phyloP scores from a whole-genome alignment of 192 early-diverging fungal genomes.

The Backusella tarrabulga region DNA sequence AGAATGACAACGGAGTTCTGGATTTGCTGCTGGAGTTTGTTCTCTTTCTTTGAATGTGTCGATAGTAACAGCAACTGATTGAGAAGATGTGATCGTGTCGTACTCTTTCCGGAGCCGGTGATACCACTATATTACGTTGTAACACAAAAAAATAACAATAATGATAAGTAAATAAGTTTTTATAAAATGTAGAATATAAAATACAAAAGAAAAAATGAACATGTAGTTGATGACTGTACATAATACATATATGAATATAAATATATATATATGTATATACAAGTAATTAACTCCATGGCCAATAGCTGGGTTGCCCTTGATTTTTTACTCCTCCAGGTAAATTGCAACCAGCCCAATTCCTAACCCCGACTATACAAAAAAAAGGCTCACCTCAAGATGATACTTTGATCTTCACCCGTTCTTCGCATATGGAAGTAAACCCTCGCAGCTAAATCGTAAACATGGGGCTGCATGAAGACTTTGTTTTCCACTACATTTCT shows the following conservation, averaged over 20 bases:
- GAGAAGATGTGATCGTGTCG: slow-evolving; percentile 62
- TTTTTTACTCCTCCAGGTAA: neutral
- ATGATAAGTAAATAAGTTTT: neutral
- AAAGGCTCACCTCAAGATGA: slow-evolving; percentile 59
- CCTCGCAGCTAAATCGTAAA: slow-evolving; percentile 67
- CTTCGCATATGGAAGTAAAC: slow-evolving; percentile 74
- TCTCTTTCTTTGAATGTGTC: slow-evolving; percentile 73
- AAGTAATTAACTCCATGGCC: neutral
- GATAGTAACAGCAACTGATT: slow-evolving; percentile 77
- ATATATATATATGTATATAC: neutral
- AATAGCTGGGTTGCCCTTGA: slow-evolving; percentile 6
- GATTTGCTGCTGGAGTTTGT: slow-evolving; percentile 68
- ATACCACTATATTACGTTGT: slow-evolving; percentile 63
- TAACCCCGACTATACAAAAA: slow-evolving; percentile 10
- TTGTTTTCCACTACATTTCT: slow-evolving; percentile 38
- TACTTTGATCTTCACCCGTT: slow-evolving; percentile 71
- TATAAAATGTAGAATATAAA: neutral
- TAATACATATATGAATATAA: neutral
- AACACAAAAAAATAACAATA: neutral
- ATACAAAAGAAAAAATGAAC: neutral
- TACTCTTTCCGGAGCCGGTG: slow-evolving; percentile 85
- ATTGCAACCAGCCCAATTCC: neutral
- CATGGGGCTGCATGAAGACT: slow-evolving; percentile 56
- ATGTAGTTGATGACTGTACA: neutral
- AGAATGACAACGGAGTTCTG: slow-evolving; percentile 69